phyloP scores from a whole-genome alignment of 768 basidiomycete species.

The Mycena metata region DNA sequence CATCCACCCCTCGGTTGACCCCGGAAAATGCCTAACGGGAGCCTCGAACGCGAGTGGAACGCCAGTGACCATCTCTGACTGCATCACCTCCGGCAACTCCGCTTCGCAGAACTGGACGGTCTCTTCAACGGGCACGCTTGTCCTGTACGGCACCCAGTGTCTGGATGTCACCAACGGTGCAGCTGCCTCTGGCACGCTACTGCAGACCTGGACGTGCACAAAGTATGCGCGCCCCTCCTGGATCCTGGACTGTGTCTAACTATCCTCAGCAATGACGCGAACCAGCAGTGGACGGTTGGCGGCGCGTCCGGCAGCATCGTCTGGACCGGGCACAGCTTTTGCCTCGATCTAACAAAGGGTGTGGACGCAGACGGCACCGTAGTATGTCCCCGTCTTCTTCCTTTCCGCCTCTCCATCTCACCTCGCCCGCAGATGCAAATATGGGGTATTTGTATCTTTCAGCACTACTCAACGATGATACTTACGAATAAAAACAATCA shows the following conservation, averaged over 20 bases:
- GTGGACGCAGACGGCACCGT: constrained; percentile 25
- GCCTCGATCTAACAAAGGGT: constrained; percentile 29
- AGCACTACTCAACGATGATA: neutral
- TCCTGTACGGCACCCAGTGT: constrained; percentile 19
- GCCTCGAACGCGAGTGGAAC: constrained; percentile 24
- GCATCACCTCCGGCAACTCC: constrained; percentile 24
- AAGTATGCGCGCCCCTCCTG: constrained; percentile 1
- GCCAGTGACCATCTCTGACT: constrained; percentile 27
- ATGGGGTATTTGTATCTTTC: constrained; percentile 23
- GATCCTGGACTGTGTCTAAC: constrained; percentile 17
- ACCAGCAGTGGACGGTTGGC: constrained; percentile 25
- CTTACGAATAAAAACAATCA: constrained; percentile 22
- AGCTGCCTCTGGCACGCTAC: constrained; percentile 21
- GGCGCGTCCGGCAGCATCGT: constrained; percentile 25
- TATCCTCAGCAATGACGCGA: constrained; percentile 23
- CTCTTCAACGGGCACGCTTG: constrained; percentile 9
- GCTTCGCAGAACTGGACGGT: constrained; percentile 26
- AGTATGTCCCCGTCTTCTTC: constrained; percentile 20
- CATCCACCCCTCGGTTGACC: constrained; percentile 28
- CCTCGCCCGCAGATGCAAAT: constrained; percentile 28
- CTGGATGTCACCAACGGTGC: constrained; percentile 17
- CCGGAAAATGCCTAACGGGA: constrained; percentile 19
- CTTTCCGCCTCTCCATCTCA: constrained; percentile 20
- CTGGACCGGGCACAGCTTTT: constrained; percentile 23
- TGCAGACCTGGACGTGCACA: constrained; percentile 22